phyloP scores from a whole-genome alignment of 805 yeast genomes.

The Pichia phayaonensis region DNA sequence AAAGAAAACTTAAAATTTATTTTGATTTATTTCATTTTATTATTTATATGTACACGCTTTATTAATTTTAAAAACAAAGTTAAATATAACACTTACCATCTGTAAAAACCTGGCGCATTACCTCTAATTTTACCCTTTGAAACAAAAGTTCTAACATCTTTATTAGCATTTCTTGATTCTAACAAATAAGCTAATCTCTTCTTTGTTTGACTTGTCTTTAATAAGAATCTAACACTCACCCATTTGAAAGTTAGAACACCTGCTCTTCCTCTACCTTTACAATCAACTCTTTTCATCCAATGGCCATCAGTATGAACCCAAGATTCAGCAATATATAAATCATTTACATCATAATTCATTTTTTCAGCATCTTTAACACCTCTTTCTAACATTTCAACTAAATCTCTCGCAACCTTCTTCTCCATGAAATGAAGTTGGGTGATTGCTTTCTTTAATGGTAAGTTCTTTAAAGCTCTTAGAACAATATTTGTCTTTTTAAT shows the following conservation, averaged over 20 bases:
- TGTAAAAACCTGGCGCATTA: slow-evolving; percentile 42
- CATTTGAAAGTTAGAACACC: slow-evolving; percentile 73
- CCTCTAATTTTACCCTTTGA: slow-evolving; percentile 42
- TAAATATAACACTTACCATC: slow-evolving; percentile 36
- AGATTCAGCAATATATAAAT: slow-evolving; percentile 65
- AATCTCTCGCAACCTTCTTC: slow-evolving; percentile 71
- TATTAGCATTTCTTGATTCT: slow-evolving; percentile 35
- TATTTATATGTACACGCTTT: background rate
- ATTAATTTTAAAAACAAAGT: background rate
- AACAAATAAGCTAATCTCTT: slow-evolving; percentile 19
- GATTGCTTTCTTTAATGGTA: slow-evolving; percentile 70
- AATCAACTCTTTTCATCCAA: slow-evolving; percentile 63
- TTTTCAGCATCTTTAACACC: slow-evolving; percentile 65
- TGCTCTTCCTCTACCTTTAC: slow-evolving; percentile 84
- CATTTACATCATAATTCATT: slow-evolving; percentile 51
- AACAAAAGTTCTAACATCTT: slow-evolving; percentile 36
- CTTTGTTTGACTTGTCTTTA: slow-evolving; percentile 55
- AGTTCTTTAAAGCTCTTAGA: slow-evolving; percentile 64
- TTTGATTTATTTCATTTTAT: background rate
- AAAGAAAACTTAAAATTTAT: background rate
- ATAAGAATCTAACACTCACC: slow-evolving; percentile 72
- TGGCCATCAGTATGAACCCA: slow-evolving; percentile 91
- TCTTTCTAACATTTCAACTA: slow-evolving; percentile 63
- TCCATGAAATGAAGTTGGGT: slow-evolving; percentile 86
- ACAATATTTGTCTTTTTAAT: slow-evolving; percentile 81